Base-by-base conservation (phyloP, 768 basidiomycete genomes). In the Pisolithus albus region DNA sequence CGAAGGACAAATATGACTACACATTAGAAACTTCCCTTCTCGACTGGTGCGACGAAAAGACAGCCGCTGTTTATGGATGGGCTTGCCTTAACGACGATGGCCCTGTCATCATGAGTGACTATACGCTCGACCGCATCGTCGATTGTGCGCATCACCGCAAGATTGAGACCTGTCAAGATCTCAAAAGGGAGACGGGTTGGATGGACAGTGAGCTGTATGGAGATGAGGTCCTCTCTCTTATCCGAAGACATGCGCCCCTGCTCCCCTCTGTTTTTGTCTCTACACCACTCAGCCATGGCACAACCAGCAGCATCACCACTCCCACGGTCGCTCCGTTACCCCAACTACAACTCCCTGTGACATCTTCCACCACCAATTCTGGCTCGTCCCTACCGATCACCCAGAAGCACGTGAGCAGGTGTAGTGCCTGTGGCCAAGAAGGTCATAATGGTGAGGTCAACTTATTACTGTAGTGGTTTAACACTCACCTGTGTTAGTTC, bases 111-210 rank as follows among this genome's bases (percentile, higher is more conserved):
- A 52, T 65, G 54, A 28, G 59, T 1, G 48, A 59, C 32, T 15
- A 30, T 1, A 43, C 54, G 2, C 46, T 68, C 2, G 32, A 49
- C 1, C 55, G 60, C 16, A 62, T 69, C 11, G 50, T 63, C 9
- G 57, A 60, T 43, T 63, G 61, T 34, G 61, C 64, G 1, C 66
- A 61, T 19, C 55, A 46, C 15, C 24, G 13, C 34, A 34, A 34
- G 34, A 34, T 34, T 5, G 3, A 34, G 34, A 34, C 11, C 34
- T 34, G 41, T 16, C 63, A 65, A 49, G 51, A 59, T 36, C 48
- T 67, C 1, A 7, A 42, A 13, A 49, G 51, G 23, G 64, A 66
- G 50, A 60, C 55, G 2, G 36, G 45, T 1, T 68, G 65, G 66
- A 32, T 18, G 21, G 23, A 21, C 15, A 30, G 39, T 8, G 49